Evolutionary conservation across 2,329 filamentous ascomycete species (phyloP), one percentile per base, ranked within the genome.

Genomic region (Ramichloridium luteum): DNA sequence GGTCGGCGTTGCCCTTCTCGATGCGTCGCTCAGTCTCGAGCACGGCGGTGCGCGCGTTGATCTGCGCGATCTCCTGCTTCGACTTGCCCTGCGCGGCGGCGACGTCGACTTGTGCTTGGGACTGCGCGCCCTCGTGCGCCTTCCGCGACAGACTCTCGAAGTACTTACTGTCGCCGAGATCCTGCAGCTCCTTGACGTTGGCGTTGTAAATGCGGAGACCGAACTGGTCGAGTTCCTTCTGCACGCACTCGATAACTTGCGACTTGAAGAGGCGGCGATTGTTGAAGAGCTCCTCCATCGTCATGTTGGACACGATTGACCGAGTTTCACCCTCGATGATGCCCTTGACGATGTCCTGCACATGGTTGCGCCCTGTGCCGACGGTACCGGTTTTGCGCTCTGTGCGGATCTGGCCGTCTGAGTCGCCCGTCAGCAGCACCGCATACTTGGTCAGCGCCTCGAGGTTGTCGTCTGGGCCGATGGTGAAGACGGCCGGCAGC

Each of bases 321-420:
- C 84, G 72, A 1, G 80, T 86, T 56, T 92, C 84, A 39, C 84
- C 84, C 55, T 92, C 82, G 45, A 92, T 90, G 54, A 92, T 85
- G 38, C 82, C 83, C 56, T 84, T 88, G 56, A 92, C 78, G 39
- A 92, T 92, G 45, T 80, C 80, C 49, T 80, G 78, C 11, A 90
- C 75, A 58, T 88, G 80, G 32, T 70, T 65, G n/a, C 65, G 57
- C 13, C 63, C 64, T 42, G 56, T 59, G 10, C 59, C 46, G 25
- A 64, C 56, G 3, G 61, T 44, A 15, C 40, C 34, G 28, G 48
- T 50, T 40, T 58, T 50, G 3, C 45, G 38, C 10, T 47, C 49
- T 0, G 41, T 40, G 13, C 48, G 43, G 5, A 54, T 48, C 5
- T 63, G 60, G 2, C 60, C 61, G 32, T 69, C 67, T 3, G 61